Evolutionary conservation across 1,139 yeast species (phyloP).

Genomic region (Yamadazyma songkhlaensis): DNA sequence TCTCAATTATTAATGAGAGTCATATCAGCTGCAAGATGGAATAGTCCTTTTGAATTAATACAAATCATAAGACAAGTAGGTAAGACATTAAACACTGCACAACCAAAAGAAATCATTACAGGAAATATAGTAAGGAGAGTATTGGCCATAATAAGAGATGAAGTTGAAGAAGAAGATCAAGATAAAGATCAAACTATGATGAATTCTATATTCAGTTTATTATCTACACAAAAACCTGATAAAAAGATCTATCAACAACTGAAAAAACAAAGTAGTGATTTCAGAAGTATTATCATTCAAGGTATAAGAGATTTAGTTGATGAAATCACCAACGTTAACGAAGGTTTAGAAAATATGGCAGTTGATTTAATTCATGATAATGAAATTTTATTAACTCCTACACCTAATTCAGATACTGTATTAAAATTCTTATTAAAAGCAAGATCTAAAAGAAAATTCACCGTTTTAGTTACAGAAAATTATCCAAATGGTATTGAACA

Average conservation of each 20-base stretch:
- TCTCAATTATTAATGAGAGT: slow-evolving; percentile 86
- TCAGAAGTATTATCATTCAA: slow-evolving; percentile 86
- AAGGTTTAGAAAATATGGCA: slow-evolving; percentile 86
- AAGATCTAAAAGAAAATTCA: slow-evolving; percentile 83
- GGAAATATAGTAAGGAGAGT: slow-evolving; percentile 93
- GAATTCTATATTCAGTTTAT: slow-evolving; percentile 84
- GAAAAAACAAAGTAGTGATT: slow-evolving; percentile 53
- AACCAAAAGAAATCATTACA: slow-evolving; percentile 77
- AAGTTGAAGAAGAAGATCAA: slow-evolving; percentile 52
- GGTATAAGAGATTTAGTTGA: slow-evolving; percentile 92
- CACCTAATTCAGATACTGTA: slow-evolving; percentile 90
- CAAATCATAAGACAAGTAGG: slow-evolving; percentile 68
- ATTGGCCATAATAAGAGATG: slow-evolving; percentile 84
- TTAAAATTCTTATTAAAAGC: slow-evolving; percentile 84
- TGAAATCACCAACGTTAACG: slow-evolving; percentile 87
- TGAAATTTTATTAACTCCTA: slow-evolving; percentile 87
- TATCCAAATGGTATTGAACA: slow-evolving; percentile 80
- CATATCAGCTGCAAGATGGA: slow-evolving; percentile 88
- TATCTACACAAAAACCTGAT: slow-evolving; percentile 49
- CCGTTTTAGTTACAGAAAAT: slow-evolving; percentile 89
- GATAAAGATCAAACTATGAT: slow-evolving; percentile 49
- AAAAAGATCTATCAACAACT: slow-evolving; percentile 15
- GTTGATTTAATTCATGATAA: slow-evolving; percentile 93
- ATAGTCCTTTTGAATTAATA: slow-evolving; percentile 69
- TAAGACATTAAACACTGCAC: slow-evolving; percentile 54